phyloP scores from a whole-genome alignment of 2,329 filamentous ascomycete species.

The Claviceps humidiphila region DNA sequence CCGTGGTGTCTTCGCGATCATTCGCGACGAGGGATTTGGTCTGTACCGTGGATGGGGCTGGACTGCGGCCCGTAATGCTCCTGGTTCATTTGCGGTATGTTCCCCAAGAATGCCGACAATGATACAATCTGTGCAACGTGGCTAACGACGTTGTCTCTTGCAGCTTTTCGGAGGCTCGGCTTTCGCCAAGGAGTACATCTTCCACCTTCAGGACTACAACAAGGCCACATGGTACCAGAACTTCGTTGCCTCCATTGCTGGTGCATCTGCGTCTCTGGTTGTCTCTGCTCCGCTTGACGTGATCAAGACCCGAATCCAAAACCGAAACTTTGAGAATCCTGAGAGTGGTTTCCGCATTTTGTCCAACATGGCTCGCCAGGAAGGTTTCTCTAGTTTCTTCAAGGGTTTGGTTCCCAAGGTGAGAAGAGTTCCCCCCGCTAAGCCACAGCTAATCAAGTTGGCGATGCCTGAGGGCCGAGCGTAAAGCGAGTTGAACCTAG shows the following conservation, averaged over 20 bases:
- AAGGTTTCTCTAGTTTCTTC: slow-evolving; percentile 82
- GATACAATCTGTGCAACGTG: background rate
- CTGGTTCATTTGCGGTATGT: slow-evolving; percentile 87
- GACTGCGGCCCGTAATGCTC: slow-evolving; percentile 94
- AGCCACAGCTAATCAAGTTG: background rate
- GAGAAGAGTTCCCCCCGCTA: background rate
- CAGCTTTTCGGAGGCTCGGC: slow-evolving; percentile 94
- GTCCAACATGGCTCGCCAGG: slow-evolving; percentile 82
- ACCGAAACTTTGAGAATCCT: slow-evolving; percentile 96
- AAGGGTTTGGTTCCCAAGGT: slow-evolving; percentile 92
- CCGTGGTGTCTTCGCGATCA: slow-evolving; percentile 77
- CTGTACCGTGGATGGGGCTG: slow-evolving; percentile 94
- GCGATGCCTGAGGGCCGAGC: background rate
- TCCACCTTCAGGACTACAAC: slow-evolving; percentile 87
- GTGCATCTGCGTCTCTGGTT: slow-evolving; percentile 86
- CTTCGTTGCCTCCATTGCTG: slow-evolving; percentile 90
- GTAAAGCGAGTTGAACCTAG: slow-evolving; percentile 8
- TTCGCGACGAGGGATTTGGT: slow-evolving; percentile 87
- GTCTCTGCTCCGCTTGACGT: slow-evolving; percentile 95
- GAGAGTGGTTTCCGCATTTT: slow-evolving; percentile 89
- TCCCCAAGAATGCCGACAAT: background rate
- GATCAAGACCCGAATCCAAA: slow-evolving; percentile 97
- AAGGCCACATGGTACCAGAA: slow-evolving; percentile 88
- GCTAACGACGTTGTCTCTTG: background rate
- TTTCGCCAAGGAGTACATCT: slow-evolving; percentile 94